Percentiles rank a stretch among this genome's conserved stretches.
Evolutionary conservation across 2,329 filamentous ascomycete species (phyloP).

Genomic region (Aschersonia sp.): DNA sequence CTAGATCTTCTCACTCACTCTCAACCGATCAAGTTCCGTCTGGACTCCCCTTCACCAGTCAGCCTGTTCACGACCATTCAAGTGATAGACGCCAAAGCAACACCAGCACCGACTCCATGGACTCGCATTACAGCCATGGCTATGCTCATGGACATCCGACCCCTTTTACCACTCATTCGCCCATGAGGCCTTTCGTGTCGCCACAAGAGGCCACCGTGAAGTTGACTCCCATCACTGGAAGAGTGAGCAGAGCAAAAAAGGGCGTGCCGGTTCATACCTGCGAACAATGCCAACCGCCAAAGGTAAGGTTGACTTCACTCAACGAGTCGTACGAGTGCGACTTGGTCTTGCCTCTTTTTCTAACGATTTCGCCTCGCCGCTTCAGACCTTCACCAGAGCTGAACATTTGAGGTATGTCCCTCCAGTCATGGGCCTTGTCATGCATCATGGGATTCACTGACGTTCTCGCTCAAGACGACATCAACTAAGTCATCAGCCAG

Average conservation of each 20-base stretch:
- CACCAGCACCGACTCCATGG: conserved; percentile 35
- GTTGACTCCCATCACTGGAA: conserved; percentile 40
- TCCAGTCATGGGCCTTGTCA: conserved; percentile 24
- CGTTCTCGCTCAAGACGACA: conserved; percentile 31
- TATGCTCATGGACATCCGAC: conserved; percentile 8
- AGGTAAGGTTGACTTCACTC: conserved; percentile 19
- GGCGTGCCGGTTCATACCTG: conserved; percentile 43
- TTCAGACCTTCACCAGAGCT: conserved; percentile 45
- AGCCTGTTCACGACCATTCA: conserved; percentile 8
- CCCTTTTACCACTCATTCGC: conserved; percentile 10
- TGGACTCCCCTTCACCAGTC: conserved; percentile 11
- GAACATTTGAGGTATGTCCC: conserved; percentile 41
- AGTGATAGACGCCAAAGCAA: conserved; percentile 25
- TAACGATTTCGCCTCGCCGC: too few species aligned
- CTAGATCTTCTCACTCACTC: conserved; percentile 13
- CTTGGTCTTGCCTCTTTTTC: too few species aligned
- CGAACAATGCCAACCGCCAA: conserved; percentile 34
- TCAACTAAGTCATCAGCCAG: conserved; percentile 43
- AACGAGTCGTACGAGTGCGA: too few species aligned
- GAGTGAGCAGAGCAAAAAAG: conserved; percentile 44
- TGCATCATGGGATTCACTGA: conserved; percentile 9
- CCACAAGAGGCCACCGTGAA: conserved; percentile 28
- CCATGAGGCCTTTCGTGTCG: conserved; percentile 26
- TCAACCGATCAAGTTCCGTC: conserved; percentile 8
- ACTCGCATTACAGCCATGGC: conserved; percentile 18